Evolutionary conservation across 2,329 filamentous ascomycete genomes (phyloP).

Genomic region (Claviceps sp.): DNA sequence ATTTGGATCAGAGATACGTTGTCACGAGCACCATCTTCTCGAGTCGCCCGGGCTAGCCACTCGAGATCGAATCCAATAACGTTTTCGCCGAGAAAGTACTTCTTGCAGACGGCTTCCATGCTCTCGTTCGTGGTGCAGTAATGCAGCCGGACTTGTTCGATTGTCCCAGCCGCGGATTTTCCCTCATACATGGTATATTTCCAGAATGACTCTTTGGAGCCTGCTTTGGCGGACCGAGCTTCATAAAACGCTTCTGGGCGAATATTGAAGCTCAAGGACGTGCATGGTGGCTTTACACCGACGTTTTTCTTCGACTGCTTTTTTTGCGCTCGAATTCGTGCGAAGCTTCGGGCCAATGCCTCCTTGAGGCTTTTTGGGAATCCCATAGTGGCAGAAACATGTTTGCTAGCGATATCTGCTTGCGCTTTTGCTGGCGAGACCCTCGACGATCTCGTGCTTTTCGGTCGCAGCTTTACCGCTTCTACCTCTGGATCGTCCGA

Average conservation of each 20-base stretch:
- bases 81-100: slow-evolving; percentile 53
- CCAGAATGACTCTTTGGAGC: slow-evolving; percentile 47
- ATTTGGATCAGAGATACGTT: slow-evolving; percentile 77
- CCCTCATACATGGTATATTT: slow-evolving; percentile 54
- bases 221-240: slow-evolving; percentile 32
- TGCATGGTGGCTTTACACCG: slow-evolving; percentile 12
- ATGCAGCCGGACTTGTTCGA: slow-evolving; percentile 51
- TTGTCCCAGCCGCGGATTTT: slow-evolving; percentile 24
- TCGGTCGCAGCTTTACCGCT: background rate
- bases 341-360: background rate
- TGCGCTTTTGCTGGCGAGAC: background rate
- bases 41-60: slow-evolving; percentile 49
- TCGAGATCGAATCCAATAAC: slow-evolving; percentile 85
- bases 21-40: slow-evolving; percentile 37
- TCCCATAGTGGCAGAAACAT: background rate
- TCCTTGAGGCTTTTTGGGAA: background rate
- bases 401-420: background rate
- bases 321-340: no score
- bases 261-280: slow-evolving; percentile 18
- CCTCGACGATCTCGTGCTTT: background rate
- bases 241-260: slow-evolving; percentile 18
- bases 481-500: background rate
- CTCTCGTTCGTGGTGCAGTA: slow-evolving; percentile 60
- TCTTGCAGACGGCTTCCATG: slow-evolving; percentile 50
- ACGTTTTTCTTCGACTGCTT: no score